Base-by-base conservation (phyloP, 108 stramenopile species). In the Skeletonema marinoi region DNA sequence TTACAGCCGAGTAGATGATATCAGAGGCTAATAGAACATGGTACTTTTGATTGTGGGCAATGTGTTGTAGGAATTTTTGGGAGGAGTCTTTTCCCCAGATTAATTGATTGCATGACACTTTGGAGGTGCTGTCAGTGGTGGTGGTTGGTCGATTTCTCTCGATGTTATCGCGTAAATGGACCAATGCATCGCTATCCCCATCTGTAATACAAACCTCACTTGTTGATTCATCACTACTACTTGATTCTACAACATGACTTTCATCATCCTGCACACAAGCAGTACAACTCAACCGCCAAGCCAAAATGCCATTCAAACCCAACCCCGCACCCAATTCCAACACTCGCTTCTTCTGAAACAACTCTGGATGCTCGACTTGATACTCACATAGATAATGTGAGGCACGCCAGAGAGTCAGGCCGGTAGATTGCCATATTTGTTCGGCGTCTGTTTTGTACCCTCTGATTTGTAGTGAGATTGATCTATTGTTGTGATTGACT, bases 401-500 rank as follows among this genome's bases (percentile, higher is more conserved):
- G 0, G 91, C 88, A 19, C 84, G 85, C 93, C 93, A 94, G 17
- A 94, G 62, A 29, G 93, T 92, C 33, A 92, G 66, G 7, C 93
- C 93, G 19, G 93, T 94, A 17, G 89, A 90, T 62, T 90, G 80
- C 88, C 85, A 89, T 32, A 88, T 87, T 74, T 85, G 79, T n/a
- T 88, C 91, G 11, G 87, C 77, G 21, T 87, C 83, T 17, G 74
- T 58, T 65, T 80, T 77, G 68, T 82, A 86, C 6, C 90, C 90
- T 30, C 75, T 46, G n/a, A 95, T 38, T 51, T 75, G 46, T 41
- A 94, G 74, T 1, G 77, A 67, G 17, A 90, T 87, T 25, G 19
- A 25, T 25, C 25, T 25, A 25, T 12, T 65, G 60, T 76, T 21
- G 21, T 65, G n/a, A n/a, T n/a, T 66, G 30, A 33, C 50, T 46